These are phyloP conservation scores for Psilocybe mexicana DNA, from an alignment of 1,284 basidiomycete species.

Conservation along the genomic window DNA sequence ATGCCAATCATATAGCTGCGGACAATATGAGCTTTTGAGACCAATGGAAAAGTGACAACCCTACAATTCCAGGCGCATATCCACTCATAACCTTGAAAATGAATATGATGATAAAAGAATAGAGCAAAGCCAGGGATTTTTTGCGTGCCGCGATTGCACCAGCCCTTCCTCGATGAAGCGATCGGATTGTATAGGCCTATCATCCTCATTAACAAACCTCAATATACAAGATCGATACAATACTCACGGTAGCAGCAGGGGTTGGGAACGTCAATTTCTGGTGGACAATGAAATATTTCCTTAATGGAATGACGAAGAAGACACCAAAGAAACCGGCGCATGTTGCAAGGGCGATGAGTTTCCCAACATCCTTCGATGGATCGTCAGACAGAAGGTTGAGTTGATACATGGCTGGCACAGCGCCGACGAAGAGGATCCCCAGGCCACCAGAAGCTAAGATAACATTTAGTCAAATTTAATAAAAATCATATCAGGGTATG, in stretches of 20 bases:
- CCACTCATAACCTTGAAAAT: conserved; percentile 56
- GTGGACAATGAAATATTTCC: conserved; percentile 68
- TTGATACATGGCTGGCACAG: conserved; percentile 69
- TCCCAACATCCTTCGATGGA: conserved; percentile 52
- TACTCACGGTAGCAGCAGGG: conserved; percentile 60
- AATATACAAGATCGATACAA: background rate
- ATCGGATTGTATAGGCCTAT: conserved; percentile 61
- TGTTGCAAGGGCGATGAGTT: conserved; percentile 56
- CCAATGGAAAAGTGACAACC: conserved; percentile 13
- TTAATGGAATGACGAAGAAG: conserved; percentile 66
- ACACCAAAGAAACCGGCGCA: conserved; percentile 66
- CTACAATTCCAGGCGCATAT: conserved; percentile 59
- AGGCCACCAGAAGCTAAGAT: conserved; percentile 51
- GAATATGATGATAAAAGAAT: conserved; percentile 52
- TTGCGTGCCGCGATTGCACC: conserved; percentile 56
- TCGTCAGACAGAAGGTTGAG: conserved; percentile 47
- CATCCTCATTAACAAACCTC: background rate
- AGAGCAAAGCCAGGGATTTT: conserved; percentile 55
- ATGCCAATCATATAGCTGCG: conserved; percentile 64
- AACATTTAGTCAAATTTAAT: conserved; percentile 2
- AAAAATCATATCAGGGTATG: background rate
- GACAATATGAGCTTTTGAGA: conserved; percentile 1
- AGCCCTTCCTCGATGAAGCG: conserved; percentile 53
- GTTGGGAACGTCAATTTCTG: conserved; percentile 72
- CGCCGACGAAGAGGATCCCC: conserved; percentile 64